Conservation (phyloP, 257 asterid species). For the Leonotis leonurus region DNA sequence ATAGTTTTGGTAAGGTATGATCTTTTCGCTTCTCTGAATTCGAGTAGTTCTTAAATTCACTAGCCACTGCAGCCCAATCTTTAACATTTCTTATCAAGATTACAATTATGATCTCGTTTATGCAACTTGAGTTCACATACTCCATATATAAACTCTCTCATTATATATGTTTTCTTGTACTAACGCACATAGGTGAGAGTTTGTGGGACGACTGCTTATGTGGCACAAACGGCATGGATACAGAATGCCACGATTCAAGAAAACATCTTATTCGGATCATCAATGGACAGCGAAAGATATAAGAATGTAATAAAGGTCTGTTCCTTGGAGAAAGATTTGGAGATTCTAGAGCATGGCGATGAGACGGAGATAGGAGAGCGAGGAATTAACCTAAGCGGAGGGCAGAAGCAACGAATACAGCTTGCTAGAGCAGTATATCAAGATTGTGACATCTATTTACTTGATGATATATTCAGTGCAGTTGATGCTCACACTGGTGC, state of each 20-base stretch:
- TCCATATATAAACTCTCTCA: background rate
- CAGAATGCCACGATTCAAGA: conserved; percentile 64
- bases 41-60: too few species aligned
- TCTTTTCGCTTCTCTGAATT: too few species aligned
- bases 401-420: conserved; percentile 77
- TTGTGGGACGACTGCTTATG: conserved; percentile 69
- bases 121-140: background rate
- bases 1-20: too few species aligned
- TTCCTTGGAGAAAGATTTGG: conserved; percentile 60
- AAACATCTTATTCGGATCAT: conserved; percentile 62
- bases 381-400: conserved; percentile 76
- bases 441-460: conserved; percentile 58
- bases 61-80: too few species aligned
- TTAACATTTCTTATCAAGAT: too few species aligned
- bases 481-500: conserved; percentile 93
- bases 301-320: conserved; percentile 43
- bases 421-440: conserved; percentile 83
- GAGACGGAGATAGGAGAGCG: conserved; percentile 75
- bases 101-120: background rate
- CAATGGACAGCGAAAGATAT: conserved; percentile 46
- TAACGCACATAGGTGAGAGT: conserved; percentile 42
- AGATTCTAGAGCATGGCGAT: conserved; percentile 56
- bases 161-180: too few species aligned
- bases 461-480: conserved; percentile 78
- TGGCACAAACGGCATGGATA: conserved; percentile 72